Conservation (phyloP, 148 eudicot genomes). For the Chenopodium berlandieri region DNA sequence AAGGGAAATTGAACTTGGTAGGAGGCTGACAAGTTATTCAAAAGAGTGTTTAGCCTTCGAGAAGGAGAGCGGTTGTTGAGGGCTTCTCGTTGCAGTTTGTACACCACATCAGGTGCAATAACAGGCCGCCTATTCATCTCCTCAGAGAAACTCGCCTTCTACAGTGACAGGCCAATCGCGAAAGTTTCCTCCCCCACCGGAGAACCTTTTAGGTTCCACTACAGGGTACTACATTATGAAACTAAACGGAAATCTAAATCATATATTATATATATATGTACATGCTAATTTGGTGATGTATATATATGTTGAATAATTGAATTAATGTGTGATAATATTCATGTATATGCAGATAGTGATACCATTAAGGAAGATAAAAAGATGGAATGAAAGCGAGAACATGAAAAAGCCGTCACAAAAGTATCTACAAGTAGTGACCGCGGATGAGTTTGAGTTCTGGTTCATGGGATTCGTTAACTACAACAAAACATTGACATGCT, state of each 20-base stretch:
- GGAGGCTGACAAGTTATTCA: constrained; percentile 24
- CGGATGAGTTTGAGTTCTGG: constrained; percentile 42
- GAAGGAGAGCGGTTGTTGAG: constrained; percentile 26
- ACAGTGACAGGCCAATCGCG: constrained; percentile 15
- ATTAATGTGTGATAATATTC: background rate
- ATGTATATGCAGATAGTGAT: constrained; percentile 27
- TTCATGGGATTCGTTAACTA: constrained; percentile 38
- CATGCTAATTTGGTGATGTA: too few species aligned
- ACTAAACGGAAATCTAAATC: too few species aligned
- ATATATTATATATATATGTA: too few species aligned
- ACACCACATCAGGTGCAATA: constrained; percentile 24
- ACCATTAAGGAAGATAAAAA: constrained; percentile 36
- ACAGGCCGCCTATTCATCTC: constrained; percentile 27
- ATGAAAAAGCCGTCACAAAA: constrained; percentile 32
- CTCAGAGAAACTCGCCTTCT: constrained; percentile 18
- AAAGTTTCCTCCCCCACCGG: constrained; percentile 8
- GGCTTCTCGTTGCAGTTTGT: constrained; percentile 25
- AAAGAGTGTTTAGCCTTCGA: constrained; percentile 18
- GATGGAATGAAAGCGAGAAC: constrained; percentile 27
- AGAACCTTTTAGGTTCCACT: constrained; percentile 19
- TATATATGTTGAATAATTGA: too few species aligned
- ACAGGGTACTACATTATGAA: constrained; percentile 8
- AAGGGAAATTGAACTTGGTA: constrained; percentile 22
- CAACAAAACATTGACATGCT: constrained; percentile 30
- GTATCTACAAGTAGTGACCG: constrained; percentile 35